Base-by-base conservation (phyloP, 805 yeast species). In the Blastobotrys terrestris region DNA sequence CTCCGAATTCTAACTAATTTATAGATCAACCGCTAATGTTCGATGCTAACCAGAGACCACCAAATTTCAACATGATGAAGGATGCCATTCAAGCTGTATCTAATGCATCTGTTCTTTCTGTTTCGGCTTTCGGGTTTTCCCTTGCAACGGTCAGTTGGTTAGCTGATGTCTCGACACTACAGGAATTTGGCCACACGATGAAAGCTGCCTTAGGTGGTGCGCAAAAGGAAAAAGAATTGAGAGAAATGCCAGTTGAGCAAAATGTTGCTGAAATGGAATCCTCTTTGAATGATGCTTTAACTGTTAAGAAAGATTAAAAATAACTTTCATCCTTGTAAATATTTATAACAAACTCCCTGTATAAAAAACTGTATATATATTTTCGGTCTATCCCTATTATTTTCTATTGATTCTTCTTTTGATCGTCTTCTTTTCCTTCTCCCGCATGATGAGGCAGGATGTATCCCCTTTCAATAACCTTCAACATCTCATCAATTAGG, bases 1-100 rank as follows among this genome's bases (percentile, higher is more conserved):
- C 7, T 22, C 11, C 8, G 46, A 15, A 16, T 3, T 31, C 14
- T 43, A 7, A 6, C 51, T 16, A 50, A 21, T 19, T 16, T 35
- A 3, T 45, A 71, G 78, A 81, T 60, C 68, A 81, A 3, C 97
- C 97, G 5, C 77, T 77, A 44, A 74, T 83, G 61, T 91, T 87
- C 68, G 90, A 87, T 61, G 88, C 91, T 11, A 90, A 90, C 68
- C 92, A 89, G 62, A 77, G 80, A 53, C 95, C 95, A 1, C 96
- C 96, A 3, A 75, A 81, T n/a, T 85, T 84, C 63, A 84, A 86
- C 31, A 83, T 87, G 64, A 81, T 87, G 56, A 79, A 81, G 51
- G 96, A 90, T 66, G 96, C 96, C 1, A 79, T 88, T 35, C 81
- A 83, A 42, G 97, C 97, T 0, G 88, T 91, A 2, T 80, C 84